Base-by-base conservation (phyloP, 1,284 basidiomycete genomes). In the Vanrija sp. region DNA sequence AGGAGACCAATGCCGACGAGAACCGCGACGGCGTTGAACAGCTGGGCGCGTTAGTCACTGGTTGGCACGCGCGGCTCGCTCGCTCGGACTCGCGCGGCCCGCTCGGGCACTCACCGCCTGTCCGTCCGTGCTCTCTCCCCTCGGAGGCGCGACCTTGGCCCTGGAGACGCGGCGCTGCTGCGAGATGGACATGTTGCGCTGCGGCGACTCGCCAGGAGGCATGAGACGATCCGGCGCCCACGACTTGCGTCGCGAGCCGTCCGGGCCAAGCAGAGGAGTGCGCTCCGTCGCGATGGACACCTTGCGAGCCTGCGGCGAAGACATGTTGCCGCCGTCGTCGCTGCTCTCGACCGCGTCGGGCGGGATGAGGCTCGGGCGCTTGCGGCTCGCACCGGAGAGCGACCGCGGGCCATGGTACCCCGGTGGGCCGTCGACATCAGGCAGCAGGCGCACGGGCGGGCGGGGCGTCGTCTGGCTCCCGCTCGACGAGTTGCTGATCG, bases 11-110 rank as follows among this genome's bases (percentile, higher is more conserved):
- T 88, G 6, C 92, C 92, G 8, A 93, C 80, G 10, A 94, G 78
- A 25, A 92, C 88, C 9, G 89, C 91, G 46, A 87, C 88, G 8
- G 88, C 86, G 67, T 95, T 95, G 79, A 94, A 94, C n/a, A 95
- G 78, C 88, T 91, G 62, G n/a, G 8, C 38, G 61, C 43, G 54
- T 51, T 38, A 64, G 64, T 42, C 54, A 38, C 23, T 43, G 48
- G 45, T 57, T 53, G 46, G 57, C 53, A 40, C 34, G 34, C 34
- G 28, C 43, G 39, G 26, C 52, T 47, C 18, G 50, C 48, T n/a
- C 21, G 21, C 21, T 23, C 21, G 21, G 28, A 28, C 28, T 28
- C 28, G 28, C 28, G 7, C 43, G 39, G 26, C 52, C 49, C 19
- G 50, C 49, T 10, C 53, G 8, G 9, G 40, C 39, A 72, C 84